Conservation (phyloP, 306 rosid species). For the Abrus pulchellus region DNA sequence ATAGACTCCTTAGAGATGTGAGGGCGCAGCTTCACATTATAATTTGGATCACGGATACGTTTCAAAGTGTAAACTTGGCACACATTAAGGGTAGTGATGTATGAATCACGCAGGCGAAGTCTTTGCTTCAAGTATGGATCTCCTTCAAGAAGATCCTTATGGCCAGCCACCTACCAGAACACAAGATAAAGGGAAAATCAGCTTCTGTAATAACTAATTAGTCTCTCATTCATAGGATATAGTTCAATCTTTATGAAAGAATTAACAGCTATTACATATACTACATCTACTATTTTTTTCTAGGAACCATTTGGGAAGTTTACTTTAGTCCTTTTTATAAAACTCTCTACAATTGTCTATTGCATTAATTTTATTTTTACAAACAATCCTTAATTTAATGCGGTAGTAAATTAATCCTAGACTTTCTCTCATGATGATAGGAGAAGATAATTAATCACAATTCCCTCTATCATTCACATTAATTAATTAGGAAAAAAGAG, state of each 20-base stretch:
- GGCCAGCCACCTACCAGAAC: constrained; percentile 77
- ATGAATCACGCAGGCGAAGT: constrained; percentile 81
- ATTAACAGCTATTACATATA: not conserved
- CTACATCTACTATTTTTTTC: no score
- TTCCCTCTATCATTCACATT: no score
- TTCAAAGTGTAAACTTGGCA: constrained; percentile 96
- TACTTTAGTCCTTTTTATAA: no score
- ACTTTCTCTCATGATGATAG: no score
- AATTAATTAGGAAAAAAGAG: no score
- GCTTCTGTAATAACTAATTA: constrained; percentile 1
- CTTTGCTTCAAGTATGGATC: constrained; percentile 89
- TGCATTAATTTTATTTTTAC: no score
- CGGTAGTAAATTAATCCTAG: no score
- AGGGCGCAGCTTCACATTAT: constrained; percentile 66
- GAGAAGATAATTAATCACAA: no score
- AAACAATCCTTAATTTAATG: no score
- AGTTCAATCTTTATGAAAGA: not conserved
- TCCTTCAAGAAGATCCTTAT: constrained; percentile 89
- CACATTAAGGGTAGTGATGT: constrained; percentile 87
- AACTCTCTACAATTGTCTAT: no score
- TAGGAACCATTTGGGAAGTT: no score
- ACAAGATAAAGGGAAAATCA: constrained; percentile 11
- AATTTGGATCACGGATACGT: constrained; percentile 79
- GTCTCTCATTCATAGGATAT: not conserved
- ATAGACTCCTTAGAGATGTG: constrained; percentile 72